A percentile compares a stretch with the other conserved stretches of the same genome.
These are phyloP conservation scores for Phaseolus lunatus DNA, from an alignment of 306 rosid species.

Conservation along the genomic window DNA sequence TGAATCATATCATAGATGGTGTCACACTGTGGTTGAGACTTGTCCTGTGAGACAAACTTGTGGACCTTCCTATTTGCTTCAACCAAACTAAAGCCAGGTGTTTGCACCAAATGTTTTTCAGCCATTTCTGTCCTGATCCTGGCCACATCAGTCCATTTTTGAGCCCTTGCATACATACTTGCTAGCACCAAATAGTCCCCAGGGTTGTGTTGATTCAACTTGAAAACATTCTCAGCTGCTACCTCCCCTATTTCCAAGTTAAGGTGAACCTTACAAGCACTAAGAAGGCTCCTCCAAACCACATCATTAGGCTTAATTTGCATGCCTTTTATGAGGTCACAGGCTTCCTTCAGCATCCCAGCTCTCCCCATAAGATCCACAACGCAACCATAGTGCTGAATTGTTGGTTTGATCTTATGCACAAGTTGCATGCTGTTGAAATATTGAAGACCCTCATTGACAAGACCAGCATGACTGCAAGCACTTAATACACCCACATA, in stretches of 20 bases:
- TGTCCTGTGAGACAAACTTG: constrained; percentile 87
- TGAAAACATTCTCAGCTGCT: constrained; percentile 62
- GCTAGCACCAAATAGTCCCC: constrained; percentile 77
- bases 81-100: constrained; percentile 75
- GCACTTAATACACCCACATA: constrained; percentile 76
- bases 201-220: constrained; percentile 56
- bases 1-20: constrained; percentile 72
- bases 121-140: constrained; percentile 68
- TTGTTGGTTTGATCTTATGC: constrained; percentile 68
- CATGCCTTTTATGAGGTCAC: constrained; percentile 66
- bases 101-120: constrained; percentile 58
- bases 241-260: constrained; percentile 70
- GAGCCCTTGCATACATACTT: constrained; percentile 72
- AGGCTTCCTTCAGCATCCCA: constrained; percentile 75
- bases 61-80: constrained; percentile 68
- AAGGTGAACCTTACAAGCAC: constrained; percentile 74
- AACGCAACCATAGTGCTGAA: constrained; percentile 82
- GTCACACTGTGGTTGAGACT: constrained; percentile 54
- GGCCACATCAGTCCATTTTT: constrained; percentile 71
- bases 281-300: constrained; percentile 84
- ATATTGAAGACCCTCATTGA: constrained; percentile 63
- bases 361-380: constrained; percentile 85
- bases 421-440: constrained; percentile 67
- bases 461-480: constrained; percentile 81
- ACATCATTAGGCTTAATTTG: constrained; percentile 65